A percentile compares a stretch with the other conserved stretches of the same genome.
These are phyloP conservation scores for Xylaria digitata DNA, from an alignment of 2,329 filamentous ascomycete species.

Conservation along the genomic window DNA sequence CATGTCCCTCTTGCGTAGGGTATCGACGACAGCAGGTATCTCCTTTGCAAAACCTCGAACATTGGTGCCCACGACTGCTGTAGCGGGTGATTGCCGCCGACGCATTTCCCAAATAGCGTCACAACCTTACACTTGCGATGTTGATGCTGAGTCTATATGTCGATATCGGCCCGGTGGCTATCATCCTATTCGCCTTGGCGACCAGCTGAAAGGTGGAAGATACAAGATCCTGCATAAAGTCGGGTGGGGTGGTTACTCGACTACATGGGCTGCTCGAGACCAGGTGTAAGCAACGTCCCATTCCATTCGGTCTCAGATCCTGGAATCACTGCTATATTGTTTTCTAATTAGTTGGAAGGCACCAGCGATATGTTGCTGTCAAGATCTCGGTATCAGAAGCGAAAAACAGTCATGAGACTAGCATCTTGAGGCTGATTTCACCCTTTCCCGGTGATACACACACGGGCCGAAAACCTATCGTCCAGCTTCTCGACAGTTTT, in stretches of 20 bases:
- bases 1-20: not conserved
- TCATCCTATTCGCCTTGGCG: too few species aligned
- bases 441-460: conserved; percentile 1
- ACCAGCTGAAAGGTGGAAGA: conserved; percentile 30
- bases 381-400: conserved; percentile 25
- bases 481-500: conserved; percentile 30
- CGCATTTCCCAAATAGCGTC: not conserved
- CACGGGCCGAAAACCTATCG: conserved; percentile 10
- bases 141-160: conserved; percentile 20
- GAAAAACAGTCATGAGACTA: not conserved
- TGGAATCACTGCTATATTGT: not conserved
- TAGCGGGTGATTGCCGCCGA: not conserved
- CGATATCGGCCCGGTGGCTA: conserved; percentile 35
- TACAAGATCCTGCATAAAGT: conserved; percentile 41
- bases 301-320: not conserved
- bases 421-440: conserved; percentile 21
- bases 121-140: conserved; percentile 15
- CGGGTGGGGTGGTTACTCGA: conserved; percentile 38
- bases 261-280: conserved; percentile 33
- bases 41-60: not conserved
- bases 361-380: conserved; percentile 26
- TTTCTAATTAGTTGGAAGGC: conserved; percentile 6
- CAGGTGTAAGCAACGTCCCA: conserved; percentile 12
- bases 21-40: too few species aligned
- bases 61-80: not conserved